Conservation (phyloP, 2,329 filamentous ascomycete species). For the Colletotrichum eremochloae region DNA sequence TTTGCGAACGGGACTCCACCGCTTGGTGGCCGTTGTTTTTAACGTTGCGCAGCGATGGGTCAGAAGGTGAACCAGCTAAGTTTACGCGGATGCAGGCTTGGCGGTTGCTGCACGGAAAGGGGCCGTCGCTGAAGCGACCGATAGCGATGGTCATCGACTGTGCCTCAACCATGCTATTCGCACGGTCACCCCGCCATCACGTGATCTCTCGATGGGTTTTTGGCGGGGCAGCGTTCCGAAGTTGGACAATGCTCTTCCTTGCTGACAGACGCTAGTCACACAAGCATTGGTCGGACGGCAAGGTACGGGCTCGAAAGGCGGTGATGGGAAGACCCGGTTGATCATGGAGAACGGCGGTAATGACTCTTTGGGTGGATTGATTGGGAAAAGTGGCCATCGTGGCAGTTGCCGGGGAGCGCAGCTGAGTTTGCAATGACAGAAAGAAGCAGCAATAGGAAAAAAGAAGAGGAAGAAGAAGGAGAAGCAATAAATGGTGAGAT, state of each 20-base stretch:
- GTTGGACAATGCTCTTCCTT: slow-evolving; percentile 25
- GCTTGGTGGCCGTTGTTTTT: neutral
- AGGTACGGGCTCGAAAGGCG: slow-evolving; percentile 35
- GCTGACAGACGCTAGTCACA: slow-evolving; percentile 4
- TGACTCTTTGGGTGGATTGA: slow-evolving; percentile 14
- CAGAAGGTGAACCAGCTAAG: neutral
- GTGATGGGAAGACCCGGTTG: slow-evolving; percentile 36
- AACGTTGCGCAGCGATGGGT: neutral
- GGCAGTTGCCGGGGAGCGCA: slow-evolving; percentile 1
- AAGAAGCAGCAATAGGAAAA: neutral
- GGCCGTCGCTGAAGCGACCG: neutral
- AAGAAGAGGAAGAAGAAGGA: neutral
- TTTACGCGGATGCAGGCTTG: slow-evolving; percentile 12
- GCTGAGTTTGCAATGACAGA: neutral
- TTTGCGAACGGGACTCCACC: neutral
- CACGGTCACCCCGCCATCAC: slow-evolving; percentile 42
- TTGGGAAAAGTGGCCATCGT: neutral
- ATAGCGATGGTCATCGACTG: slow-evolving; percentile 3
- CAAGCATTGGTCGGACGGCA: slow-evolving; percentile 14
- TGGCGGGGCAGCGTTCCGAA: slow-evolving; percentile 37
- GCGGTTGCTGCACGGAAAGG: neutral
- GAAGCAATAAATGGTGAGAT: slow-evolving; percentile 11
- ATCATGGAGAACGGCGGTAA: slow-evolving; percentile 31
- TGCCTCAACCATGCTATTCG: neutral
- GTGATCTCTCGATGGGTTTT: neutral